Base-by-base conservation (phyloP, 352 stramenopile genomes). In the Nothophytophthora sp. region DNA sequence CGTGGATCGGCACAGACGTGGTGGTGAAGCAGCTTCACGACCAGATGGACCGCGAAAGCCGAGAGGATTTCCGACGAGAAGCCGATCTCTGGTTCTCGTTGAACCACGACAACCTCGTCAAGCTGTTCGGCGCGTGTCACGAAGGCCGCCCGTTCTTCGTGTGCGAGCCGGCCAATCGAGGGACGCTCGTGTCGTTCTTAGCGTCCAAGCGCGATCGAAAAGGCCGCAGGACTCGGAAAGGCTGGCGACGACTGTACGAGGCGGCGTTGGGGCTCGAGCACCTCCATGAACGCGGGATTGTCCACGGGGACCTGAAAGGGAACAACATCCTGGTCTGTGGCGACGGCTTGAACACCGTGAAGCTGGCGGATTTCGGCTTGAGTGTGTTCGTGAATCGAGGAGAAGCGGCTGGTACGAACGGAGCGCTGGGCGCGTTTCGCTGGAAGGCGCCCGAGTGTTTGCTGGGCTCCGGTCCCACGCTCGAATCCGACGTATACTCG, bases 311-410 rank as follows among this genome's bases (percentile, higher is more conserved):
- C 33, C 34, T 75, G 16, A 61, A 64, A 10, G 50, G 60, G 10
- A 60, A 55, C 38, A 70, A 68, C 20, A 67, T 74, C 39, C 40
- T 74, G 19, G 43, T 74, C 5, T 47, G 47, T 7, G 39, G 40
- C n/a, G 30, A 65, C 18, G 55, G 51, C 4, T n/a, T 45, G 4
- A n/a, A n/a, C n/a, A n/a, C n/a, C n/a, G 55, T 56, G 1, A 67
- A 67, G 25, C 51, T 74, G 13, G 27, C 60, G 13, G 59, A 68
- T 36, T 74, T 74, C 28, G 54, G 55, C 3, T 32, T 70, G 12
- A 67, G 44, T 44, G n/a, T n/a, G 15, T 44, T 19, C 22, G 7
- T 47, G 15, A 6, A 18, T 24, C 23, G 6, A 19, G 22, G 8
- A 29, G 19, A 10, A n/a, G 15, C 13, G 19, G 10, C 10, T 15